Base-by-base conservation (phyloP, 306 rosid species). In the Dryas alaskensis region DNA sequence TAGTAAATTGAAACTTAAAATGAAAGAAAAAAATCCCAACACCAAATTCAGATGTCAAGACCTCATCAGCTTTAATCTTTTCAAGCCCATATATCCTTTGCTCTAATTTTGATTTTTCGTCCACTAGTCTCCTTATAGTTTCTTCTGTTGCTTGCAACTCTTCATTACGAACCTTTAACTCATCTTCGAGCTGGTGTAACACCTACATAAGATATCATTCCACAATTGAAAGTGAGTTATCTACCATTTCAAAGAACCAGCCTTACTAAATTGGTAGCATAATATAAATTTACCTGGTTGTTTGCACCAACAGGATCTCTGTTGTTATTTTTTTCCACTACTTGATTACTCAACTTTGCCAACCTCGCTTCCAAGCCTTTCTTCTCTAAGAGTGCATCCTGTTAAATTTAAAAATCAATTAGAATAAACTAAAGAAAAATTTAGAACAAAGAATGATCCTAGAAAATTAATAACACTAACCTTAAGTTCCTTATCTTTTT, bases 401-500 rank as follows among this genome's bases (percentile, higher is more conserved):
- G 84, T 79, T 44, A 77, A 46, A 83, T 80, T 73, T 74, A 46
- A 69, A 8, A 62, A 74, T 64, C 72, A 10, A 39, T 80, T 43
- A 81, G 46, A 58, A 43, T 27, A 25, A 53, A 27, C 10, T 60
- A 39, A 59, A 31, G 48, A 39, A 50, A 19, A 31, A 62, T 59
- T 14, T 19, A 27, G 53, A 67, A 44, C 57, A 17, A 73, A 65
- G 65, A 72, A 39, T 6, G 12, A 74, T 60, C 55, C 67, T 45
- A 76, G 17, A 49, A 78, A 60, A 63, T 27, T 57, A 73, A 76
- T 75, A 59, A 43, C 40, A 77, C 86, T 72, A 72, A 92, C 99
- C 92, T 92, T 89, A 83, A 92, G 91, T 59, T 83, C 92, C 66
- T 67, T 82, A 62, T 94, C 96, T 79, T 86, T 92, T 81, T 86